Percentiles rank a stretch among this genome's conserved stretches.
These are phyloP conservation scores for Botrytis paeoniae DNA, from an alignment of 2,329 filamentous ascomycete genomes.

Conservation along the genomic window DNA sequence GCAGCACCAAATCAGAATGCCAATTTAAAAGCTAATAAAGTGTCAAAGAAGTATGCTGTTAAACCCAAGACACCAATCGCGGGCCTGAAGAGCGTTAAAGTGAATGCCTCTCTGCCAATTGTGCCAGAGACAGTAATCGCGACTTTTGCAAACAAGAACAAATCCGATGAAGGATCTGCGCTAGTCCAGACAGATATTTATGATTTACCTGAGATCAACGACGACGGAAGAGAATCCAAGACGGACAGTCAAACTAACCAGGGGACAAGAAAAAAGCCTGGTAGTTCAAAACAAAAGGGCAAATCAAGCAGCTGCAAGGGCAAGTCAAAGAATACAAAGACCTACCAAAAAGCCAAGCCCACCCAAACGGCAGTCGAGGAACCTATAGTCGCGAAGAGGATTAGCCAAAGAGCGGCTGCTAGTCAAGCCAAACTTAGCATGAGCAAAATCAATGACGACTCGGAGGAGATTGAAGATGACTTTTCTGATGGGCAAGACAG, in stretches of 20 bases:
- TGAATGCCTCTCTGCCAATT: neutral
- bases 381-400: neutral
- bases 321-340: neutral
- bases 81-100: neutral
- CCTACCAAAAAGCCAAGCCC: neutral
- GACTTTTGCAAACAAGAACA: neutral
- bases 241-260: neutral
- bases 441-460: neutral
- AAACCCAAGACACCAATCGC: slow-evolving; percentile 4
- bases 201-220: slow-evolving; percentile 9
- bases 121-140: neutral
- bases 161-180: neutral
- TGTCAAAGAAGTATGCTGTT: neutral
- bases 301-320: neutral
- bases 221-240: neutral
- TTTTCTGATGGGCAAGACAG: neutral
- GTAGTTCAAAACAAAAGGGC: neutral
- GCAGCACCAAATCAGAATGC: neutral
- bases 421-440: slow-evolving; percentile 11
- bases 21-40: neutral
- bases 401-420: slow-evolving; percentile 15
- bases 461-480: slow-evolving; percentile 3
- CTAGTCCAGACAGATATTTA: slow-evolving; percentile 3
- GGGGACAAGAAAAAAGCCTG: neutral
- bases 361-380: neutral